Evolutionary conservation across 129 eudicot genomes (phyloP).

Genomic region (Helianthus tuberosus): DNA sequence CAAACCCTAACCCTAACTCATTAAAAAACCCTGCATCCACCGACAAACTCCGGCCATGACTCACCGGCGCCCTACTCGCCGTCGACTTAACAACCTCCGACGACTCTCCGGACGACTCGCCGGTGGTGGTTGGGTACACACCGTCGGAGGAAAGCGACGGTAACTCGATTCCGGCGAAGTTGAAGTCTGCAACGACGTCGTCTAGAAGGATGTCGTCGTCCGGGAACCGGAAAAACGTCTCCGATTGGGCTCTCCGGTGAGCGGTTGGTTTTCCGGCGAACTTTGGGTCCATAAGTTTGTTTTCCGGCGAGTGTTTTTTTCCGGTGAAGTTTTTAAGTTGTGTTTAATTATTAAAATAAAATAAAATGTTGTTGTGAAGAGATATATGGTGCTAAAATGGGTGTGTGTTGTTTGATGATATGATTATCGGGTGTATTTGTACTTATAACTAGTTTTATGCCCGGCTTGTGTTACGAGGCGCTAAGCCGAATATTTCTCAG

Average conservation of each 20-base stretch:
- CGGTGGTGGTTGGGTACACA: constrained; percentile 26
- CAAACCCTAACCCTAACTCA: constrained; percentile 50
- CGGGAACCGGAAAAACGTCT: constrained; percentile 78
- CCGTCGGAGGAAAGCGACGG: constrained; percentile 34
- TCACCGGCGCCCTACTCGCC: constrained; percentile 23
- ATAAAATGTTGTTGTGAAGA: background rate
- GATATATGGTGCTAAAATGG: background rate
- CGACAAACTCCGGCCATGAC: constrained; percentile 70
- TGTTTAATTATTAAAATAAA: background rate
- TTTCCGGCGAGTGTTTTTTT: too few species aligned
- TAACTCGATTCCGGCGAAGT: constrained; percentile 50
- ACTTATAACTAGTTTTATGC: too few species aligned
- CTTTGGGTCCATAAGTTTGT: constrained; percentile 46
- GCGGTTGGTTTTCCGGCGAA: constrained; percentile 54
- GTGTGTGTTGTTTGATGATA: constrained; percentile 28
- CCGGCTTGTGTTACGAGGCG: too few species aligned
- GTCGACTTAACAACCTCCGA: constrained; percentile 36
- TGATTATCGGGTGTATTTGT: too few species aligned
- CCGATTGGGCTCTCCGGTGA: constrained; percentile 95
- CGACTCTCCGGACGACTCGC: constrained; percentile 42
- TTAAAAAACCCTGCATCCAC: constrained; percentile 88
- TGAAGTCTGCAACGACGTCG: constrained; percentile 73
- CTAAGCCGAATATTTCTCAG: too few species aligned
- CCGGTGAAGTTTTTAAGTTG: background rate
- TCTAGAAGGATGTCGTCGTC: constrained; percentile 77